Conservation (phyloP, 2,329 filamentous ascomycete genomes). For the Monilinia aucupariae region DNA sequence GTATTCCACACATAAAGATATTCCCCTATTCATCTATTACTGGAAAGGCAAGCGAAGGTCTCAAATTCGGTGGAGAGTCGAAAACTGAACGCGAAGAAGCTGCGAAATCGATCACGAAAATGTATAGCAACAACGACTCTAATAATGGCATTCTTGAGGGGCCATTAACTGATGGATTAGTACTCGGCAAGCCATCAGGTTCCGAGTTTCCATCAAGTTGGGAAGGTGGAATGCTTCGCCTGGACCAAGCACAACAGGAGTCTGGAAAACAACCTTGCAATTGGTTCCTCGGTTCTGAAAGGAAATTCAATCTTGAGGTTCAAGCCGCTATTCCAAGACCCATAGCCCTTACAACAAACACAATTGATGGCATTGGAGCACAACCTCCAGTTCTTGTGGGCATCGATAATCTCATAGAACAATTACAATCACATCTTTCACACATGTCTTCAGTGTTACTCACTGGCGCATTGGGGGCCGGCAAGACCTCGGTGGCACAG, state of each 20-base stretch:
- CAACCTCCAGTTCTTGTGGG: constrained; percentile 65
- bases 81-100: constrained; percentile 77
- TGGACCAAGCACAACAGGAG: constrained; percentile 55
- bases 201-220: constrained; percentile 56
- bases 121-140: constrained; percentile 54
- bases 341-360: constrained; percentile 41
- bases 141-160: constrained; percentile 67
- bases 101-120: constrained; percentile 62
- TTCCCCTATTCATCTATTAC: constrained; percentile 66
- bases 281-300: constrained; percentile 77
- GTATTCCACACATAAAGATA: constrained; percentile 59
- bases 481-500: constrained; percentile 78
- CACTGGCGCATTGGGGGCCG: constrained; percentile 82
- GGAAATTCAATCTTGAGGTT: constrained; percentile 67
- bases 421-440: constrained; percentile 69
- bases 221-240: constrained; percentile 77
- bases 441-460: constrained; percentile 86
- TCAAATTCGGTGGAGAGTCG: constrained; percentile 85
- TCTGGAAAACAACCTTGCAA: constrained; percentile 44
- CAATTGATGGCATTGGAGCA: constrained; percentile 43
- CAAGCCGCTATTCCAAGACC: constrained; percentile 68
- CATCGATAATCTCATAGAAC: constrained; percentile 69
- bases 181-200: constrained; percentile 57
- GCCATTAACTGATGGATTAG: constrained; percentile 81
- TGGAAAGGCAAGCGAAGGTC: constrained; percentile 54